phyloP scores from a whole-genome alignment of 2,329 filamentous ascomycete genomes.

The Trichoderma guizhouense region DNA sequence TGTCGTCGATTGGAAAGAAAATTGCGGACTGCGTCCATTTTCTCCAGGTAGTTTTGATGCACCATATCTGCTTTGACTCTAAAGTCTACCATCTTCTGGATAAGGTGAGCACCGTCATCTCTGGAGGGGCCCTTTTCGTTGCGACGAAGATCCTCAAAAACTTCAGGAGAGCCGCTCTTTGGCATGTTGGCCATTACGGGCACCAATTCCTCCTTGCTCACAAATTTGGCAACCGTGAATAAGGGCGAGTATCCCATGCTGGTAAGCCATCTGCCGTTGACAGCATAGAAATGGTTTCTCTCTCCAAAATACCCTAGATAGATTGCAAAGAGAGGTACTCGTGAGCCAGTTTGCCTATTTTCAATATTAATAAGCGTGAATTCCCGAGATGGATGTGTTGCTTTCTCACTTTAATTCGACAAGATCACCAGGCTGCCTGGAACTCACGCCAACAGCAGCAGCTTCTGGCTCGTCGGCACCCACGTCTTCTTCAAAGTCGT shows the following conservation, averaged over 20 bases:
- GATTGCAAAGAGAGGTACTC: slow-evolving; percentile 48
- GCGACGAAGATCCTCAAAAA: slow-evolving; percentile 31
- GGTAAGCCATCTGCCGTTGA: slow-evolving; percentile 48
- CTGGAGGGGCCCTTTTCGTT: slow-evolving; percentile 43
- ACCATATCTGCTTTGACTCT: slow-evolving; percentile 39
- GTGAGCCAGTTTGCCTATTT: slow-evolving; percentile 33
- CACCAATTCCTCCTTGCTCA: slow-evolving; percentile 38
- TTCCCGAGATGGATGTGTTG: background rate
- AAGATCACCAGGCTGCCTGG: slow-evolving; percentile 45
- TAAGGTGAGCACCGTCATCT: slow-evolving; percentile 39
- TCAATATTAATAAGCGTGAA: slow-evolving; percentile 16
- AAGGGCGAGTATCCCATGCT: slow-evolving; percentile 41
- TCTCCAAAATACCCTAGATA: slow-evolving; percentile 51
- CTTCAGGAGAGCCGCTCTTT: slow-evolving; percentile 26
- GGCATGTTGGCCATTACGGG: slow-evolving; percentile 36
- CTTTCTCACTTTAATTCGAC: slow-evolving; percentile 44
- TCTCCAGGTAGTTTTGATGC: slow-evolving; percentile 47
- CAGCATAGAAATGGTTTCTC: slow-evolving; percentile 53
- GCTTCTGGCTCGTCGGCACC: slow-evolving; percentile 27
- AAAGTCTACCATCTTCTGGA: slow-evolving; percentile 49
- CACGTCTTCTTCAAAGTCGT: slow-evolving; percentile 28
- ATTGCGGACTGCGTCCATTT: slow-evolving; percentile 45
- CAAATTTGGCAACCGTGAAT: slow-evolving; percentile 51
- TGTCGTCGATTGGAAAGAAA: slow-evolving; percentile 37
- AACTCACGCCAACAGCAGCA: slow-evolving; percentile 26